These are phyloP conservation scores for Curvularia spicifera DNA, from an alignment of 2,329 filamentous ascomycete genomes.

Conservation along the genomic window DNA sequence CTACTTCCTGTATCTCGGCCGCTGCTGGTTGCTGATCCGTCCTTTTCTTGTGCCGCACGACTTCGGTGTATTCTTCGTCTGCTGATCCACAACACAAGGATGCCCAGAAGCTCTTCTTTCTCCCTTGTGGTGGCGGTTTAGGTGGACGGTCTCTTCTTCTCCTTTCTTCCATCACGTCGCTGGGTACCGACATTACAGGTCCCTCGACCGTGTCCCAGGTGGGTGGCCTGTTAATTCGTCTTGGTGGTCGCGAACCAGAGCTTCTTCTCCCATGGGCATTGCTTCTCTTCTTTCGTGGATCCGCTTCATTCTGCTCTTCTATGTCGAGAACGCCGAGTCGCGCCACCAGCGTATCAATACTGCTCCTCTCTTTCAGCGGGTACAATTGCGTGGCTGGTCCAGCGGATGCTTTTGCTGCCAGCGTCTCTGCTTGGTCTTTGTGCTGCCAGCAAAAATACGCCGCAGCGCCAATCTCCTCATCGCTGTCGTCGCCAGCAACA, in stretches of 20 bases:
- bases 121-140: slow-evolving; percentile 30
- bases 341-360: slow-evolving; percentile 85
- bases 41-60: slow-evolving; percentile 51
- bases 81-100: slow-evolving; percentile 51
- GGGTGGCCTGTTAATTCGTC: slow-evolving; percentile 48
- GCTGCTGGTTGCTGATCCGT: slow-evolving; percentile 16
- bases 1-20: slow-evolving; percentile 13
- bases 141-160: slow-evolving; percentile 27
- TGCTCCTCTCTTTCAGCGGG: slow-evolving; percentile 70
- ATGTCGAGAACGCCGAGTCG: slow-evolving; percentile 77
- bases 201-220: slow-evolving; percentile 56
- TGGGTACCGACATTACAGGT: slow-evolving; percentile 54
- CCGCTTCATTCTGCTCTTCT: slow-evolving; percentile 51
- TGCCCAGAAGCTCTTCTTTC: slow-evolving; percentile 51
- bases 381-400: slow-evolving; percentile 54
- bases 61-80: slow-evolving; percentile 49
- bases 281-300: slow-evolving; percentile 43
- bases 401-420: slow-evolving; percentile 32
- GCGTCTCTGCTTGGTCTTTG: slow-evolving; percentile 75
- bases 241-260: slow-evolving; percentile 27
- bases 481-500: slow-evolving; percentile 46
- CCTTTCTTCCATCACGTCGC: slow-evolving; percentile 44
- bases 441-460: slow-evolving; percentile 94
- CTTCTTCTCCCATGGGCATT: slow-evolving; percentile 25
- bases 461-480: slow-evolving; percentile 64